Conservation (phyloP, 805 yeast species). For the Yamadazyma endophytica region DNA sequence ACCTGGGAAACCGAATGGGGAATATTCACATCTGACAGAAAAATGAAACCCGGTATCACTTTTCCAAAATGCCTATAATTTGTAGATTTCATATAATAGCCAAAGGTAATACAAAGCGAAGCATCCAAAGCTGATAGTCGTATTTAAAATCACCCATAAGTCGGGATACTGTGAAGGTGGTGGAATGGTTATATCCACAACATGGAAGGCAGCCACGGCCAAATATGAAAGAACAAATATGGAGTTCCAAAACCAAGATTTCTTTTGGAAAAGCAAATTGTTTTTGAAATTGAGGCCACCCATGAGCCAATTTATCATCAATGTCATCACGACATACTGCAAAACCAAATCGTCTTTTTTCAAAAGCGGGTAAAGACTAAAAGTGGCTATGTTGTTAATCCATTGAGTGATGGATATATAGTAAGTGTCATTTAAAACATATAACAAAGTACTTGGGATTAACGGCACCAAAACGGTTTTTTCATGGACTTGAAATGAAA, state of each 20-base stretch:
- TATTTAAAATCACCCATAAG: constrained; percentile 77
- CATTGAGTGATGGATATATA: constrained; percentile 75
- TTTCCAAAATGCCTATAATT: constrained; percentile 35
- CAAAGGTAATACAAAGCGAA: constrained; percentile 79
- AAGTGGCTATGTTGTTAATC: constrained; percentile 80
- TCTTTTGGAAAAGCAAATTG: constrained; percentile 20
- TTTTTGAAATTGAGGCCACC: constrained; percentile 18
- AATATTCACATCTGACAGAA: constrained; percentile 46
- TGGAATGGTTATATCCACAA: constrained; percentile 43
- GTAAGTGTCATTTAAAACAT: constrained; percentile 49
- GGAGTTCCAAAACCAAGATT: constrained; percentile 20
- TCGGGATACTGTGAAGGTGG: constrained; percentile 75
- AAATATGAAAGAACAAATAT: constrained; percentile 28
- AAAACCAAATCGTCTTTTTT: constrained; percentile 67
- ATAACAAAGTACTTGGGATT: constrained; percentile 74
- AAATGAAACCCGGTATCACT: constrained; percentile 35
- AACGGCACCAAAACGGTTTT: constrained; percentile 86
- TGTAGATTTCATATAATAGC: constrained; percentile 51
- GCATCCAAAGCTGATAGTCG: constrained; percentile 68
- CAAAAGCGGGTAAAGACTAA: constrained; percentile 85
- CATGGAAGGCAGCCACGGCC: constrained; percentile 48
- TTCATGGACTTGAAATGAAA: constrained; percentile 95
- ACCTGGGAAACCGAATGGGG: constrained; percentile 77
- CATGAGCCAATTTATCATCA: constrained; percentile 45
- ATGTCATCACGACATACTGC: constrained; percentile 63